phyloP scores from a whole-genome alignment of 1,284 basidiomycete species.

The Moesziomyces sp. region DNA sequence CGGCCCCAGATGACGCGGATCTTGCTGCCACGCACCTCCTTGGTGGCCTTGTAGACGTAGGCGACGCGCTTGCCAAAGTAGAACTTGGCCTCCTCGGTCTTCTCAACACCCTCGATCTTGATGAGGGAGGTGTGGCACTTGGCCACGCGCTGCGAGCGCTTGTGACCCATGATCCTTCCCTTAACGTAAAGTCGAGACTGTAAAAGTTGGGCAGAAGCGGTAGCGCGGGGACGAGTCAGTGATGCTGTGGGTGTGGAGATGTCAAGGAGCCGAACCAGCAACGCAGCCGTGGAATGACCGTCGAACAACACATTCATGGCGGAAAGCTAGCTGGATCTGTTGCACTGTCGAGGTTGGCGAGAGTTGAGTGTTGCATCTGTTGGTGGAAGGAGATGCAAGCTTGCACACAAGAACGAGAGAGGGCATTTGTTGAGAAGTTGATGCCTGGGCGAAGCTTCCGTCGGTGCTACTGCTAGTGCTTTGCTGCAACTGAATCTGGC shows the following conservation, averaged over 20 bases:
- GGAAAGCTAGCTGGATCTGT: too few species aligned
- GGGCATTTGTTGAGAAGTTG: too few species aligned
- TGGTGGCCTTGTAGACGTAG: slow-evolving; percentile 96
- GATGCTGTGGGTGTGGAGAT: neutral
- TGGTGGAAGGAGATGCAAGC: too few species aligned
- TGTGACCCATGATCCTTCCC: slow-evolving; percentile 97
- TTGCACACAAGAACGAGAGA: too few species aligned
- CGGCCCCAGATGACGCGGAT: slow-evolving; percentile 97
- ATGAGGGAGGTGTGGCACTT: slow-evolving; percentile 93
- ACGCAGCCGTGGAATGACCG: too few species aligned
- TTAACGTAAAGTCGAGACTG: slow-evolving; percentile 85
- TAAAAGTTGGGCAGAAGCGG: neutral
- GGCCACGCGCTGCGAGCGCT: slow-evolving; percentile 96
- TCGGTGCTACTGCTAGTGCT: too few species aligned
- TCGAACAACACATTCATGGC: too few species aligned
- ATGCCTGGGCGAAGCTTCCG: too few species aligned
- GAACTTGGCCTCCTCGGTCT: slow-evolving; percentile 93
- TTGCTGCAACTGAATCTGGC: too few species aligned
- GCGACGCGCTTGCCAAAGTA: slow-evolving; percentile 99
- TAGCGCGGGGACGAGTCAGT: neutral
- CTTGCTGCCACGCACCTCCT: slow-evolving; percentile 89
- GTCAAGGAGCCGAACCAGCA: slow-evolving; percentile 4
- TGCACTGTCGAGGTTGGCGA: too few species aligned
- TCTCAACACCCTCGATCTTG: slow-evolving; percentile 95
- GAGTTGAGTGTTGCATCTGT: too few species aligned